phyloP scores from a whole-genome alignment of 2,329 filamentous ascomycete species.

The Monosporascus sp. region DNA sequence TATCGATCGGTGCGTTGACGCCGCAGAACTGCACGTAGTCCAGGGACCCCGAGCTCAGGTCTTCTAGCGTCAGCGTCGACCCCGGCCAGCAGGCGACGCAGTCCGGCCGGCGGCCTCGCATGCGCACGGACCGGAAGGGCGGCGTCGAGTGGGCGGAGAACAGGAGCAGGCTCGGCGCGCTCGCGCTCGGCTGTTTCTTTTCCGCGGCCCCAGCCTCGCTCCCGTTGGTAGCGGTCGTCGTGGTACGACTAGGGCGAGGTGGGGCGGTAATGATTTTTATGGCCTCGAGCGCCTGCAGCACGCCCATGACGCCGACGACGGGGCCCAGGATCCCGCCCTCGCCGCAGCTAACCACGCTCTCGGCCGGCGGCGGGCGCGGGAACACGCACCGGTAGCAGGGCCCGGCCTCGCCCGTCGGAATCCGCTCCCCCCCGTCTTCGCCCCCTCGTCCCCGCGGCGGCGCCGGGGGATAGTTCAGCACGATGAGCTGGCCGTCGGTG shows the following conservation, averaged over 20 bases:
- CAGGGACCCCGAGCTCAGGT: conserved; percentile 58
- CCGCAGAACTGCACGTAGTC: conserved; percentile 90
- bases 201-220: conserved; percentile 8
- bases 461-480: conserved; percentile 74
- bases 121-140: conserved; percentile 67
- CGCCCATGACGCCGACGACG: conserved; percentile 88
- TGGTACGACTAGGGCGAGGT: not conserved
- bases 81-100: conserved; percentile 72
- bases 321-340: conserved; percentile 91
- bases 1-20: conserved; percentile 43
- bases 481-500: conserved; percentile 83
- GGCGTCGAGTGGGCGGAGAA: conserved; percentile 39
- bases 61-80: conserved; percentile 56
- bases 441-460: conserved; percentile 51
- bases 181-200: conserved; percentile 13
- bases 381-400: conserved; percentile 96
- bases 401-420: conserved; percentile 51
- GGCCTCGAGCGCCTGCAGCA: conserved; percentile 83
- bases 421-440: not conserved
- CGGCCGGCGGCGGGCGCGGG: conserved; percentile 76
- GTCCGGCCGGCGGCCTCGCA: conserved; percentile 61
- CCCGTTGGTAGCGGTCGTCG: conserved; percentile 12
- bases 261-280: conserved; percentile 67
- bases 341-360: conserved; percentile 78
- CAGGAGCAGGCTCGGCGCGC: conserved; percentile 34